Evolutionary conservation across 106 monocot species (phyloP).

Genomic region (Dendrobium catenatum): DNA sequence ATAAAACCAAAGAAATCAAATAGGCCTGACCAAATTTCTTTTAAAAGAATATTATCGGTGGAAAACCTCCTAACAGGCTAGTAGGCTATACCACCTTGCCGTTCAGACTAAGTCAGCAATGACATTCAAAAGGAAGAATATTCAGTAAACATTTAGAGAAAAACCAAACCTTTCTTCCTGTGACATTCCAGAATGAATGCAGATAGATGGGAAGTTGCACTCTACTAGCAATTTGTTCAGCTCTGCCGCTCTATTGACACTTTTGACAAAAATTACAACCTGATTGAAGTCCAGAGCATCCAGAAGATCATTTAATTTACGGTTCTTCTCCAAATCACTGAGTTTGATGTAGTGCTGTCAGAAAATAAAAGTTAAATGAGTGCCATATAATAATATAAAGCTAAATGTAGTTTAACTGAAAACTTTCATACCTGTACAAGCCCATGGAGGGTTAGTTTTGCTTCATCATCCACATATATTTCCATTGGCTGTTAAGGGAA

Average conservation of each 20-base stretch:
- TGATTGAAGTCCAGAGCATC: slow-evolving; percentile 99
- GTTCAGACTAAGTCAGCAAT: too few relatives aligned
- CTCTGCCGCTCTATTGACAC: slow-evolving; percentile 89
- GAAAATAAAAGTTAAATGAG: neutral
- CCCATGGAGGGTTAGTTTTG: slow-evolving; percentile 94
- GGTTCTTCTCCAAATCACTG: slow-evolving; percentile 88
- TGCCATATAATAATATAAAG: neutral
- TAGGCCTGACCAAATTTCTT: too few relatives aligned
- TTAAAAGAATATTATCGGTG: too few relatives aligned
- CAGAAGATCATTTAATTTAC: slow-evolving; percentile 95
- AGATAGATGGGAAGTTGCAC: slow-evolving; percentile 98
- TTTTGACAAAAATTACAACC: slow-evolving; percentile 98
- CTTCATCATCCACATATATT: slow-evolving; percentile 99
- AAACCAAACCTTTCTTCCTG: slow-evolving; percentile 79
- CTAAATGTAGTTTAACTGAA: neutral
- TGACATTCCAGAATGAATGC: slow-evolving; percentile 98
- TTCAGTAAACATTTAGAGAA: neutral
- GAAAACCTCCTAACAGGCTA: too few relatives aligned
- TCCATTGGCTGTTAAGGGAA: slow-evolving; percentile 98
- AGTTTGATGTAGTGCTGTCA: slow-evolving; percentile 97
- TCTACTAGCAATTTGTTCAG: slow-evolving; percentile 86
- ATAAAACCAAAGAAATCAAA: too few relatives aligned
- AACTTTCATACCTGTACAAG: slow-evolving; percentile 71
- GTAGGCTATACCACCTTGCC: too few relatives aligned
- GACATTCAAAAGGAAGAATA: neutral